Evolutionary conservation across 208 protist genomes (phyloP).

Genomic region (Crithidia expoeki): DNA sequence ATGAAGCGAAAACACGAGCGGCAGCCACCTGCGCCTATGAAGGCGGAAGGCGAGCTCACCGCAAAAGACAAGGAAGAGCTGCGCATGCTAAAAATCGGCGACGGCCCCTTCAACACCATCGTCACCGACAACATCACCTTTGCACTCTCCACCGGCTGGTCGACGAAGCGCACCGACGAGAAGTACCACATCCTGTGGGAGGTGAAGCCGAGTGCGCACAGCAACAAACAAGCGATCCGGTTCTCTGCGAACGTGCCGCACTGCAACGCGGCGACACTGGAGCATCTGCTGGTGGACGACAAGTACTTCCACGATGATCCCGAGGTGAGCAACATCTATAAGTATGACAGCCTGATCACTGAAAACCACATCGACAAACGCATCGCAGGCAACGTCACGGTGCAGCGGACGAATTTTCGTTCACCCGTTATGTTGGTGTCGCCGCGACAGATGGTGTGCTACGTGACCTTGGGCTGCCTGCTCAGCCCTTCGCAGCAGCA

Average conservation of each 20-base stretch:
- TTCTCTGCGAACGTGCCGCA: slow-evolving; percentile 41
- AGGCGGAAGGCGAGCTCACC: slow-evolving; percentile 24
- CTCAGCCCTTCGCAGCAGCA: slow-evolving; percentile 47
- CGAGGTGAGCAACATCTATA: slow-evolving; percentile 38
- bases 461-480: slow-evolving; percentile 30
- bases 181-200: slow-evolving; percentile 27
- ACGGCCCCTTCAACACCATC: slow-evolving; percentile 23
- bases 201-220: slow-evolving; percentile 20
- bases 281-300: slow-evolving; percentile 41
- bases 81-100: slow-evolving; percentile 20
- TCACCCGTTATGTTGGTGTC: slow-evolving; percentile 27
- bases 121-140: slow-evolving; percentile 17
- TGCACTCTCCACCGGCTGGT: slow-evolving; percentile 26
- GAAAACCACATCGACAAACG: slow-evolving; percentile 25
- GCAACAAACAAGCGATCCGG: slow-evolving; percentile 34
- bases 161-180: slow-evolving; percentile 8
- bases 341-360: slow-evolving; percentile 34
- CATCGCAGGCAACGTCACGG: slow-evolving; percentile 35
- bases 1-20: slow-evolving; percentile 22
- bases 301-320: slow-evolving; percentile 32
- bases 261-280: slow-evolving; percentile 39
- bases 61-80: slow-evolving; percentile 32
- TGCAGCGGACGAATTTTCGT: slow-evolving; percentile 42
- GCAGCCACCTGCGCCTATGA: slow-evolving; percentile 10
- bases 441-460: slow-evolving; percentile 43